Percentiles rank a stretch among this genome's conserved stretches.
Evolutionary conservation across 495 filamentous ascomycete species (phyloP).

Genomic region (Tetracladium marchalianum): DNA sequence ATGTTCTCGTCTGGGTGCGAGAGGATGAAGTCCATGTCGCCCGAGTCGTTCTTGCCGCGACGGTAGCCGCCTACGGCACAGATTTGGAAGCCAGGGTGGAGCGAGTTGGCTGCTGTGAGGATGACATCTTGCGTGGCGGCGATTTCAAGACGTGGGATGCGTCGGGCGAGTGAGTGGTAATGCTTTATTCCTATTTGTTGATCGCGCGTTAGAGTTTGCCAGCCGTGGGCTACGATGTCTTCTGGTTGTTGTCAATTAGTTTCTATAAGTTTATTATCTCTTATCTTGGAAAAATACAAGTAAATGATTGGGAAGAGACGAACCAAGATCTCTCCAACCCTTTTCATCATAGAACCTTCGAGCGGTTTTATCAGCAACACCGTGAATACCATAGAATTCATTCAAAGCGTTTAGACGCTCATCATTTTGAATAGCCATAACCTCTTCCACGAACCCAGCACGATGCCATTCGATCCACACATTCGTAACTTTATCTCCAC

Average conservation of each 20-base stretch:
- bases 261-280: slow-evolving; percentile 20
- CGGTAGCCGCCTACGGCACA: slow-evolving; percentile 79
- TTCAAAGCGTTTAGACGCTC: slow-evolving; percentile 51
- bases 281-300: neutral
- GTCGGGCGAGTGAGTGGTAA: slow-evolving; percentile 72
- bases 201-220: slow-evolving; percentile 60
- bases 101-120: slow-evolving; percentile 47
- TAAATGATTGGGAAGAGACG: no score
- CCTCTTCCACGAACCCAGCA: slow-evolving; percentile 48
- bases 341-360: slow-evolving; percentile 62
- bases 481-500: slow-evolving; percentile 66
- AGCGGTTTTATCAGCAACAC: slow-evolving; percentile 77
- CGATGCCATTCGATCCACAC: slow-evolving; percentile 69
- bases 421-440: slow-evolving; percentile 53
- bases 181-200: slow-evolving; percentile 97
- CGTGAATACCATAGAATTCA: slow-evolving; percentile 76
- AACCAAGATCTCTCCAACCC: slow-evolving; percentile 54
- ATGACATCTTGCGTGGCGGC: slow-evolving; percentile 56
- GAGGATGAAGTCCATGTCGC: slow-evolving; percentile 81
- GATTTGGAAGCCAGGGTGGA: slow-evolving; percentile 50
- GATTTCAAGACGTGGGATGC: slow-evolving; percentile 65
- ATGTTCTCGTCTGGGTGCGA: slow-evolving; percentile 61
- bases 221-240: slow-evolving; percentile 77
- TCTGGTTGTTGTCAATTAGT: slow-evolving; percentile 28
- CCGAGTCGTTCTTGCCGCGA: slow-evolving; percentile 60